Evolutionary conservation across 164 flowering plant genomes (phyloP), one percentile per base, ranked within the genome.

Genomic region (Magnolia officinalis): DNA sequence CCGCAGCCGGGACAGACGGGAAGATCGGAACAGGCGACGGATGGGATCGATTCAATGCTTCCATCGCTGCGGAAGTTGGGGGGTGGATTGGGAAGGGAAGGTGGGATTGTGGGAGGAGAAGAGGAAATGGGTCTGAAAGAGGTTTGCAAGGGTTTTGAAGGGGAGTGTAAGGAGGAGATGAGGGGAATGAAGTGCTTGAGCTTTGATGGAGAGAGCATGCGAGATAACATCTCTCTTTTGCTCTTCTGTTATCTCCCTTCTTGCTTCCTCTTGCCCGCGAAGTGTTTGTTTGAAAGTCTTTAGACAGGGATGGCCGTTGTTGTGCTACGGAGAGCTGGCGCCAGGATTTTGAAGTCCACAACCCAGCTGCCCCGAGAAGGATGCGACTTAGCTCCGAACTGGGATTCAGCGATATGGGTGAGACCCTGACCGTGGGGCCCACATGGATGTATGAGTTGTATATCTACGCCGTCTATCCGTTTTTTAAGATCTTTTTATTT

Each of bases 1-100:
- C 99, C 99, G 70, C 99, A 96, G 18, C 98, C 99, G 29, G 90
- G 91, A 81, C 99, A 96, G 52, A 91, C 80, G 31, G 50, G 80
- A 45, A 70, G 77, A 37, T 68, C 50, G 0, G 90, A 70, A 7
- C 83, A 63, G 65, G 83, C 50, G 65, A 87, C 95, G 24, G 49
- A 16, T 11, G 61, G 61, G 2, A 55, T 0, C 19, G 14, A 24
- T n/a, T 92, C 94, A 79, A 77, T 90, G 75, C 92, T 90, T 21
- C 97, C 98, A 79, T 96, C 97, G 66, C 99, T 88, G 72, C 71
- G 52, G 80, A 73, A 78, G 67, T 76, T 70, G 59, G 74, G 13
- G 1, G 63, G 74, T n/a, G 29, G 72, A n/a, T 68, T 70, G 49
- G 65, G 49, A 29, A 18, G 72, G 20, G 72, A 49, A 69, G 50